Conservation (phyloP, 345 rosid species). For the Pistacia atlantica region DNA sequence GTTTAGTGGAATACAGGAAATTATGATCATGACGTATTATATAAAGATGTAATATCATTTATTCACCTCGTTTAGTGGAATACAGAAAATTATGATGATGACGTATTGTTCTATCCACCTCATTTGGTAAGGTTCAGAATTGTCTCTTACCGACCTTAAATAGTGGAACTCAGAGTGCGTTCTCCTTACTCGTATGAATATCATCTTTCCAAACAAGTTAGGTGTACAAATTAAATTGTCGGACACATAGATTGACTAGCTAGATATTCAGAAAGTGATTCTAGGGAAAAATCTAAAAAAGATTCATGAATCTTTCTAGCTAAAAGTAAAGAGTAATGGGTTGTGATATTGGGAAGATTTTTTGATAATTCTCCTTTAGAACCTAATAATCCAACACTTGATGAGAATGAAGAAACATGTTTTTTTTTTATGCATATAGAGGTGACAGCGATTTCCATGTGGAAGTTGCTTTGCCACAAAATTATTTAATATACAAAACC, state of each 20-base stretch:
- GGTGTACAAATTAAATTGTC: too few species aligned
- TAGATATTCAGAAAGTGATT: background rate
- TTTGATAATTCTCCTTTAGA: background rate
- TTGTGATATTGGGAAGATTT: conserved; percentile 1
- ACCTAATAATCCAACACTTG: background rate
- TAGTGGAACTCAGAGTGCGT: too few species aligned
- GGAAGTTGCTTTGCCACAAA: background rate
- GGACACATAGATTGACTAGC: background rate
- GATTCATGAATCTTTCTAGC: background rate
- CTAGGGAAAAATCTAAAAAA: background rate
- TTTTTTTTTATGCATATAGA: background rate
- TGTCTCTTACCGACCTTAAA: too few species aligned
- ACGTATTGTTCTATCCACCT: too few species aligned
- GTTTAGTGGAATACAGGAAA: too few species aligned
- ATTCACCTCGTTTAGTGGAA: too few species aligned
- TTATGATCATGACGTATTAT: too few species aligned
- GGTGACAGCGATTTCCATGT: background rate
- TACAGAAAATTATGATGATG: too few species aligned
- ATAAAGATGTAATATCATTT: too few species aligned
- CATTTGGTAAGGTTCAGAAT: too few species aligned
- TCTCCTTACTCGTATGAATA: too few species aligned
- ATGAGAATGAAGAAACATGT: background rate
- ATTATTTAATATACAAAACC: background rate
- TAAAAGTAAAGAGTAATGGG: background rate
- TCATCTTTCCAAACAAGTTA: too few species aligned